These are phyloP conservation scores for Aspergillus sp. DNA, from an alignment of 2,329 filamentous ascomycete species.

Conservation along the genomic window DNA sequence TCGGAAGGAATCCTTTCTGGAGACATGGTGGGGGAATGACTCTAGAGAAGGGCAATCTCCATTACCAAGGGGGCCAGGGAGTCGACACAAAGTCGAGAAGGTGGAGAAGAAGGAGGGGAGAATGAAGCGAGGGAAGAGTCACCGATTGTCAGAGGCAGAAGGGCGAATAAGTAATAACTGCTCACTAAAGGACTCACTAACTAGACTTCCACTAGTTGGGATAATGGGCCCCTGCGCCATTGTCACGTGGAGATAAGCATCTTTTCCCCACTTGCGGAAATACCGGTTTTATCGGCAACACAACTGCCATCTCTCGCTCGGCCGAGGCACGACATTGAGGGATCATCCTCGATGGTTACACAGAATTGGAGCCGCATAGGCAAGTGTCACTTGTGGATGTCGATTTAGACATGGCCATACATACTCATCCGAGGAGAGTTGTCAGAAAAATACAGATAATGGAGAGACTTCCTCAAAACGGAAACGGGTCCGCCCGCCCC, in stretches of 20 bases:
- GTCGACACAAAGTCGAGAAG: neutral
- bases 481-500: neutral
- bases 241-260: too few species aligned
- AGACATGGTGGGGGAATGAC: constrained; percentile 23
- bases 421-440: neutral
- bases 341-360: too few species aligned
- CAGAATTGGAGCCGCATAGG: too few species aligned
- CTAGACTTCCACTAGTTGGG: too few species aligned
- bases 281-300: too few species aligned
- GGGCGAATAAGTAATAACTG: neutral
- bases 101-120: neutral
- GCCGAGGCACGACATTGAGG: too few species aligned
- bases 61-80: constrained; percentile 1
- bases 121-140: neutral
- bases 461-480: neutral
- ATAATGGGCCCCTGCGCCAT: neutral
- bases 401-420: neutral
- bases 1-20: constrained; percentile 34
- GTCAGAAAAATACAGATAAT: neutral
- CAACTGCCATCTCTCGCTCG: too few species aligned
- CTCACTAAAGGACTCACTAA: too few species aligned
- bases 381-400: too few species aligned
- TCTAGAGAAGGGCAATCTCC: constrained; percentile 4
- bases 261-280: too few species aligned
- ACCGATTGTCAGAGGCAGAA: neutral